Evolutionary conservation across 2,329 filamentous ascomycete genomes (phyloP).

Genomic region (Coccinonectria pachysandricola): DNA sequence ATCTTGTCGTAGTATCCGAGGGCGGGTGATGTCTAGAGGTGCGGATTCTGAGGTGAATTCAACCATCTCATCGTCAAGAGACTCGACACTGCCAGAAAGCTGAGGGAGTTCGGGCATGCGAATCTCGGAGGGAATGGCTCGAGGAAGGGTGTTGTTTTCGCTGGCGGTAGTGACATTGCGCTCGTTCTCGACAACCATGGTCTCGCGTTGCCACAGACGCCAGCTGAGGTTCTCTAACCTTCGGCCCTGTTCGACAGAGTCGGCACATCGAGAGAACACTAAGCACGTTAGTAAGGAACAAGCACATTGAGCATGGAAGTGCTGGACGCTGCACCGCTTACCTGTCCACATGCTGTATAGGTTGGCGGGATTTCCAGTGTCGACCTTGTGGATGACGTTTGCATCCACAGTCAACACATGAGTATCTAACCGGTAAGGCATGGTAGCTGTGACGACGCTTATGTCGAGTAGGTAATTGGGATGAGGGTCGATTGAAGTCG

Average conservation of each 20-base stretch:
- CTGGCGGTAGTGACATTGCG: constrained; percentile 35
- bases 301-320: constrained; percentile 4
- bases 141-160: constrained; percentile 33
- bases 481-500: constrained; percentile 5
- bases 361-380: constrained; percentile 85
- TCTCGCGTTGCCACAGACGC: constrained; percentile 86
- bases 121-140: constrained; percentile 35
- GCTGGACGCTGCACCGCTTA: constrained; percentile 38
- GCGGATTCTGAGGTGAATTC: constrained; percentile 46
- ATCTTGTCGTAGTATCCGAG: constrained; percentile 60
- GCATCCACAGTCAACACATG: constrained; percentile 88
- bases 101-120: constrained; percentile 51
- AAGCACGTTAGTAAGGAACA: constrained; percentile 22
- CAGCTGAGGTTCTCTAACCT: constrained; percentile 92
- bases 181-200: constrained; percentile 60
- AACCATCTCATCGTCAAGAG: constrained; percentile 57
- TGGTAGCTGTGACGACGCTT: too few relatives aligned
- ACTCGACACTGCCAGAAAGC: constrained; percentile 69
- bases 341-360: constrained; percentile 96
- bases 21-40: constrained; percentile 50
- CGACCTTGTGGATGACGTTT: constrained; percentile 86
- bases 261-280: constrained; percentile 93
- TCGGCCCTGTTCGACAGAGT: constrained; percentile 85
- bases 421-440: constrained; percentile 76
- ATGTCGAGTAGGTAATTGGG: constrained; percentile 22